phyloP scores from a whole-genome alignment of 257 asterid genomes.

The Solanum chaucha region DNA sequence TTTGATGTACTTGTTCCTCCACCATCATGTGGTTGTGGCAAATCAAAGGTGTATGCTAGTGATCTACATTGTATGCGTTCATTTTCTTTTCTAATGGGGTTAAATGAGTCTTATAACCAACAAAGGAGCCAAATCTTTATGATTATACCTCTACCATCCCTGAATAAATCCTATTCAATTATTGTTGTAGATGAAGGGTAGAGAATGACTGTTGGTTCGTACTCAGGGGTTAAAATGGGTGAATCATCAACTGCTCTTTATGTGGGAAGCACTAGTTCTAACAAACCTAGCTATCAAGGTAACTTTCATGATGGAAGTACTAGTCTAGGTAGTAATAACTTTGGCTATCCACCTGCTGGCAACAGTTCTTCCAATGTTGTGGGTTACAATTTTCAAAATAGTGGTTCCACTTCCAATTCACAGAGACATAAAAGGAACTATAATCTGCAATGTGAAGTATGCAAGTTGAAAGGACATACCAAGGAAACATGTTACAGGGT shows the following conservation, averaged over 20 bases:
- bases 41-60: too few relatives aligned
- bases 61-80: too few relatives aligned
- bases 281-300: neutral
- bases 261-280: neutral
- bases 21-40: too few relatives aligned
- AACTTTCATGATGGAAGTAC: neutral
- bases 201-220: neutral
- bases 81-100: too few relatives aligned
- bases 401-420: neutral
- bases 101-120: too few relatives aligned
- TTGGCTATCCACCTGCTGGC: neutral
- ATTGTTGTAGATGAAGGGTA: neutral
- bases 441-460: neutral
- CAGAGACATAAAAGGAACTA: neutral
- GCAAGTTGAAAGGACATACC: neutral
- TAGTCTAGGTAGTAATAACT: neutral
- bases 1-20: too few relatives aligned
- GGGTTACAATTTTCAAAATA: too few relatives aligned
- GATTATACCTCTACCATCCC: too few relatives aligned
- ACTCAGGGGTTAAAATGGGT: too few relatives aligned
- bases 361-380: neutral
- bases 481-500: too few relatives aligned
- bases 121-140: too few relatives aligned
- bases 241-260: neutral
- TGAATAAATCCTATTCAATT: too few relatives aligned